Base-by-base conservation (phyloP, 805 yeast genomes). In the Suhomyces sp. region DNA sequence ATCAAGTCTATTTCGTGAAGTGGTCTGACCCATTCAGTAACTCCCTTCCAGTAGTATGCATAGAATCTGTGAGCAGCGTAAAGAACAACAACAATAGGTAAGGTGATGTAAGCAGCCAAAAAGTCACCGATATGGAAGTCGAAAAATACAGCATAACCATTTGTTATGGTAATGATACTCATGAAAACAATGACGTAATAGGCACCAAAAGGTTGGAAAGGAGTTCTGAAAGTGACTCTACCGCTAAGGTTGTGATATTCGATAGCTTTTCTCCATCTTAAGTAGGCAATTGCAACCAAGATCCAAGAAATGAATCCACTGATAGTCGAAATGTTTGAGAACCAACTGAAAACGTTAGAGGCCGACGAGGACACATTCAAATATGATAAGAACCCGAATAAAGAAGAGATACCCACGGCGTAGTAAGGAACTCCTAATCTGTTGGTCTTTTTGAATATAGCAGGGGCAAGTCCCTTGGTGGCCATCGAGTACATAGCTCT, bases 261-360 rank as follows among this genome's bases (percentile, higher is more conserved):
- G 46, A 86, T 76, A 10, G 89, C 92, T 61, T 80, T 81, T 70
- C 88, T 82, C 78, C 82, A 85, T 68, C 88, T 75, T 38, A 83
- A 53, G 63, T 81, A 84, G 8, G 87, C 80, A 38, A 76, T 65
- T 40, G 80, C 66, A 33, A 81, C 77, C 50, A 78, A 71, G 44
- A 83, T 66, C 90, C 90, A 85, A 24, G 86, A 80, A 44, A 85
- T 64, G 65, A 85, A 85, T 10, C 88, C 89, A 3, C 88, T 82
- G 49, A 85, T 79, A 35, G 88, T 84, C 36, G 85, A 77, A 55
- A 85, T 80, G 62, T 85, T 85, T 13, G 86, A 74, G 52, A 85
- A 78, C 89, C 89, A 85, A 23, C 76, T 72, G 68, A 85, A 85
- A 5, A 82, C 89, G 44, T 67, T 58, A 2, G 83, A 66, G 0